phyloP scores from a whole-genome alignment of 129 eudicot species.

The Pittosporum tobira region DNA sequence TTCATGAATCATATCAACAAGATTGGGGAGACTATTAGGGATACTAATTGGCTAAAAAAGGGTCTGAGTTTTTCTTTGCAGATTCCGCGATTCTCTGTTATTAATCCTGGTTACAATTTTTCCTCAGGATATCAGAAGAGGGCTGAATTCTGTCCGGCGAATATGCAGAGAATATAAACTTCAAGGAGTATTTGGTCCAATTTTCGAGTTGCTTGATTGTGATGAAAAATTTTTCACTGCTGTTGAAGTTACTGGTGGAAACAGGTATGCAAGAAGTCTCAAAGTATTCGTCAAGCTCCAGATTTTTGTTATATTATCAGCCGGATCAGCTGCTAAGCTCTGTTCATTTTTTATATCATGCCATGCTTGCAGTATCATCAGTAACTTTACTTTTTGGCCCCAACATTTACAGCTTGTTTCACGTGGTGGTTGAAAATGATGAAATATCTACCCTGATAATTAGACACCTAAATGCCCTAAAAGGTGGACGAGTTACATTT shows the following conservation, averaged over 20 bases:
- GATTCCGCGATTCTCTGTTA: not conserved
- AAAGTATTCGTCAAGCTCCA: too few species aligned
- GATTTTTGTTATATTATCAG: not conserved
- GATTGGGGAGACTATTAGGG: too few species aligned
- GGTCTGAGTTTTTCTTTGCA: too few species aligned
- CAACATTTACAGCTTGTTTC: conserved; percentile 80
- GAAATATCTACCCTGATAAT: conserved; percentile 82
- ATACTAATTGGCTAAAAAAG: too few species aligned
- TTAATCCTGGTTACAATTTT: not conserved
- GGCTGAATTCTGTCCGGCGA: conserved; percentile 66
- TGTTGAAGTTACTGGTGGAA: conserved; percentile 98
- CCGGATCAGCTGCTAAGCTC: not conserved
- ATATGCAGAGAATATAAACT: conserved; percentile 61
- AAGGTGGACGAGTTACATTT: conserved; percentile 96
- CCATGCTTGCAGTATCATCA: conserved; percentile 4
- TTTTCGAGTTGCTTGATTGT: conserved; percentile 87
- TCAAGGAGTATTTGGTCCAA: conserved; percentile 74
- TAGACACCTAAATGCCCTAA: conserved; percentile 73
- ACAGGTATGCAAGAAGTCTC: conserved; percentile 52
- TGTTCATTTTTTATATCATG: not conserved
- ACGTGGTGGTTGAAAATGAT: conserved; percentile 89
- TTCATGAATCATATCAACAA: too few species aligned
- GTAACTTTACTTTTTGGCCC: conserved; percentile 2
- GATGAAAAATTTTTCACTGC: conserved; percentile 92
- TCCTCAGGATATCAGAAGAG: conserved; percentile 88